Base-by-base conservation (phyloP, 352 stramenopile species). In the Pythium utonaiense region DNA sequence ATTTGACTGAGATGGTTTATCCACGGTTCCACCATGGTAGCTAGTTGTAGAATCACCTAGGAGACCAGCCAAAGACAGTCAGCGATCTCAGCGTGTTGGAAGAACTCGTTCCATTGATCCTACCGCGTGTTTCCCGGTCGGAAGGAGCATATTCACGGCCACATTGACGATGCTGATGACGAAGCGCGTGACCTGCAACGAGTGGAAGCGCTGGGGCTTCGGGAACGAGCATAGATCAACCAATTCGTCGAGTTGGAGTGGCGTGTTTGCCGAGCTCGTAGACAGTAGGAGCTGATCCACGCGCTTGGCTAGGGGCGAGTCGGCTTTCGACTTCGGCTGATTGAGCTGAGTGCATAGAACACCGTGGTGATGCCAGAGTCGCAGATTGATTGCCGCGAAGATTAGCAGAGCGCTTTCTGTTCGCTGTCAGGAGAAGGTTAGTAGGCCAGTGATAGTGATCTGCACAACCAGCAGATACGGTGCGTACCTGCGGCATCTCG, bases 1-100 rank as follows among this genome's bases (percentile, higher is more conserved):
- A 72, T 58, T 3, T 19, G 65, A 45, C 58, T 60, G 25, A 91
- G 59, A 61, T 91, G 75, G 13, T 56, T 53, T 25, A 91, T 88
- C 83, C 83, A 93, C 25, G 62, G 62, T 9, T 63, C 51, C 10
- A 58, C 30, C 14, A 16, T 33, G 14, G 10, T 52, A 3, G 45
- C 27, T 16, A 62, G 25, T 24, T 52, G 14, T 1, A 64, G 36
- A 58, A 56, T 61, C 17, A n/a, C 60, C 51, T 62, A 14, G 17
- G 24, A 13, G 10, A 45, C 21, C 38, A 27, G 16, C 14, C 10
- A 3, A 45, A 13, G 22, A 30, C 36, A 51, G 14, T 44, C 30
- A 59, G 6, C n/a, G 25, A 24, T 13, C 13, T 3, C 19, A 44
- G 9, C 36, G 16, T 5, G 14, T 17, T 7, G 17, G n/a, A n/a